Conservation (phyloP, 225 moss, liverwort and hornwort species). For the Bryoerythrophyllum caledonicum region DNA sequence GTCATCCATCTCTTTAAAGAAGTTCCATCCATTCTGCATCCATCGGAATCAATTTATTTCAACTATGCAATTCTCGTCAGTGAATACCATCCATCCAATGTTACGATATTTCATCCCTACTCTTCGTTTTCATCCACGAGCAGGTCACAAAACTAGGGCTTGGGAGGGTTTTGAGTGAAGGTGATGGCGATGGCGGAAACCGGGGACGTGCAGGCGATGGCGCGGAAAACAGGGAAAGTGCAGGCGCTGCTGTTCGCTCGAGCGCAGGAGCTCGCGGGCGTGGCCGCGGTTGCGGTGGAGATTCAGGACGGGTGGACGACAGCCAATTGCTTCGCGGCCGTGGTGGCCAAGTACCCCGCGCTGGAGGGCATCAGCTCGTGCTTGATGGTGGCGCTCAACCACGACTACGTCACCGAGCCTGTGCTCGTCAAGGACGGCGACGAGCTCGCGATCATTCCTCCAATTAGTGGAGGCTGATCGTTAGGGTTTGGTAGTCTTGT, state of each 20-base stretch:
- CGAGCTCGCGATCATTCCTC: slow-evolving; percentile 77
- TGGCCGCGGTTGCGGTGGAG: slow-evolving; percentile 47
- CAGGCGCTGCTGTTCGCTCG: slow-evolving; percentile 60
- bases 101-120: neutral
- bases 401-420: slow-evolving; percentile 53
- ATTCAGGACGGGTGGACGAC: slow-evolving; percentile 58
- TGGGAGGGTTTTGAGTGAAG: neutral
- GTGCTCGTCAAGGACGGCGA: slow-evolving; percentile 63
- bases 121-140: slow-evolving; percentile 15
- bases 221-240: slow-evolving; percentile 33
- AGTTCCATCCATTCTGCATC: too few species aligned
- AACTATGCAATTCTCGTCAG: too few species aligned
- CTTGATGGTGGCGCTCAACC: slow-evolving; percentile 68
- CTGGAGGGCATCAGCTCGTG: slow-evolving; percentile 54
- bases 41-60: too few species aligned
- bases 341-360: slow-evolving; percentile 46
- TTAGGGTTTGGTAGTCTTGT: too few species aligned
- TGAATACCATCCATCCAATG: too few species aligned
- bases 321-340: slow-evolving; percentile 46
- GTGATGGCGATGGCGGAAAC: slow-evolving; percentile 1
- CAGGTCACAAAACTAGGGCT: neutral
- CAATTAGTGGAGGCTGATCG: slow-evolving; percentile 70
- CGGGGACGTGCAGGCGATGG: neutral
- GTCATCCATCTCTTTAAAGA: too few species aligned
- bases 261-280: slow-evolving; percentile 74